phyloP scores from a whole-genome alignment of 2,329 filamentous ascomycete genomes.

The Cyphellophora europaea region DNA sequence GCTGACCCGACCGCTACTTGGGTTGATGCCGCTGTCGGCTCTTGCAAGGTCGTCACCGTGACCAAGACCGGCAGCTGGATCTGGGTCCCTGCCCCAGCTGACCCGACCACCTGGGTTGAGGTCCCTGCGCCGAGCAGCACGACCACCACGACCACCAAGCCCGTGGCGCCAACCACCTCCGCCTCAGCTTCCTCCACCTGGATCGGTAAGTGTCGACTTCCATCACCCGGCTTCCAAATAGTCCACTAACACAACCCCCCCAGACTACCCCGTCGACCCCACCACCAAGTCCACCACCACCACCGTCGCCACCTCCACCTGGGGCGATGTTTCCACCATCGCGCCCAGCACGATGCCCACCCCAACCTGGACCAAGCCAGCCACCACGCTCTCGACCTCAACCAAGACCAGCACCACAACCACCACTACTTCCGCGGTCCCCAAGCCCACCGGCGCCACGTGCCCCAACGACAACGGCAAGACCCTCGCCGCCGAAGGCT shows the following conservation, averaged over 20 bases:
- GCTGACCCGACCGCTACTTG: too few relatives aligned
- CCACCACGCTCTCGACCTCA: neutral
- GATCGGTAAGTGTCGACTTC: conserved; percentile 1
- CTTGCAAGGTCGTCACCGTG: conserved; percentile 11
- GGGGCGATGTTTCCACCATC: conserved; percentile 4
- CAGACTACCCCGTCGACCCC: neutral
- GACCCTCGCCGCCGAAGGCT: conserved; percentile 6
- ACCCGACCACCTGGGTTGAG: conserved; percentile 4
- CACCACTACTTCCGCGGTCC: conserved; percentile 6
- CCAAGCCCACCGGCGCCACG: conserved; percentile 5
- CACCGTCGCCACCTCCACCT: conserved; percentile 5
- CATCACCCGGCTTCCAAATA: too few relatives aligned
- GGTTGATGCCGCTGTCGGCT: neutral
- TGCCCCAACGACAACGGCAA: conserved; percentile 9
- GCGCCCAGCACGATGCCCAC: conserved; percentile 1
- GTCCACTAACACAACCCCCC: conserved; percentile 3
- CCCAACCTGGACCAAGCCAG: conserved; percentile 2
- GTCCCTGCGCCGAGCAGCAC: neutral
- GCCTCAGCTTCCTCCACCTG: conserved; percentile 3
- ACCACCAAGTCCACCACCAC: conserved; percentile 5
- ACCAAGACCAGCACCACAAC: conserved; percentile 1
- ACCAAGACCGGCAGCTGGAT: conserved; percentile 5
- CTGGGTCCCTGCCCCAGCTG: conserved; percentile 4
- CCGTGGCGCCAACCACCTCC: conserved; percentile 5
- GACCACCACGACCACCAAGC: conserved; percentile 4